phyloP scores from a whole-genome alignment of 2,329 filamentous ascomycete species.

The Aspergillus sp. region DNA sequence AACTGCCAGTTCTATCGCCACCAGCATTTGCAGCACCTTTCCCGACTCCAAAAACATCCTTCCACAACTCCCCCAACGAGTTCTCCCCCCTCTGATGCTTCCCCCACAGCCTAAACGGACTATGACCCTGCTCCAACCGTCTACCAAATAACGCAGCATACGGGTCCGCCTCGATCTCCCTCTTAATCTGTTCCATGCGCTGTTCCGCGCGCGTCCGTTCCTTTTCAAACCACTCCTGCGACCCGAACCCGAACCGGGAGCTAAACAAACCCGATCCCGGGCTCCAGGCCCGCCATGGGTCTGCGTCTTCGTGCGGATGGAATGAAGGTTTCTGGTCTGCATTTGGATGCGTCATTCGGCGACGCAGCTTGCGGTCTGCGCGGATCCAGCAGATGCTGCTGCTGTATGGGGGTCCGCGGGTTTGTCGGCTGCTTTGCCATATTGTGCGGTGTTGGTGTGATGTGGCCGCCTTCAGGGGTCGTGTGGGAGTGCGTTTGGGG shows the following conservation, averaged over 20 bases:
- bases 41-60: constrained; percentile 18
- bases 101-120: constrained; percentile 11
- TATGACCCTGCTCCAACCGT: constrained; percentile 11
- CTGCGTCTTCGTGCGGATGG: neutral
- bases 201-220: constrained; percentile 15
- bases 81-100: constrained; percentile 9
- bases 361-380: neutral
- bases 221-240: constrained; percentile 14
- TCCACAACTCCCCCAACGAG: constrained; percentile 23
- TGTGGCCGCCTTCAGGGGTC: neutral
- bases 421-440: neutral
- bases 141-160: constrained; percentile 35
- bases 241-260: constrained; percentile 1
- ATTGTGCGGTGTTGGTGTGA: neutral
- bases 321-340: neutral
- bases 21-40: neutral
- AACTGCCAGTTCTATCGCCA: neutral
- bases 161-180: constrained; percentile 30
- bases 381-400: neutral
- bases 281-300: neutral
- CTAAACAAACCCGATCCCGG: constrained; percentile 4
- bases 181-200: constrained; percentile 31
- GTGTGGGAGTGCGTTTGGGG: neutral
- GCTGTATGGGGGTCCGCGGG: neutral
- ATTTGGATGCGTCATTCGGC: neutral